phyloP scores from a whole-genome alignment of 108 stramenopile genomes.

The Mediolabrus comicus region DNA sequence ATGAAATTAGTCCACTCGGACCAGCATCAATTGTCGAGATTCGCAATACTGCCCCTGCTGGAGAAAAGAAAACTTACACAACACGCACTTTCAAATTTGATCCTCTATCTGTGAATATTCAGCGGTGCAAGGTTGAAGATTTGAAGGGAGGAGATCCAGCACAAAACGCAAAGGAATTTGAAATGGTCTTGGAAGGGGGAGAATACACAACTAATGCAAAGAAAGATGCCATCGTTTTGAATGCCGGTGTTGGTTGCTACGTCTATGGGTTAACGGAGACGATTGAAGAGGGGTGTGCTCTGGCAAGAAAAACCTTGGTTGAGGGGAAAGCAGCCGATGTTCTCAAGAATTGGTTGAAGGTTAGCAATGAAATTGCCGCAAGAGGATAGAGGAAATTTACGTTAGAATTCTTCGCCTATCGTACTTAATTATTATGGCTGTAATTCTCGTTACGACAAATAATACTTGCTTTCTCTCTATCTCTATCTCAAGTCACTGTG shows the following conservation, averaged over 20 bases:
- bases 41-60: slow-evolving; percentile 71
- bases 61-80: slow-evolving; percentile 75
- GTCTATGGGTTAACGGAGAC: slow-evolving; percentile 87
- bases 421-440: neutral
- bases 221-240: slow-evolving; percentile 94
- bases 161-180: slow-evolving; percentile 90
- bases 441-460: neutral
- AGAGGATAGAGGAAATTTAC: slow-evolving; percentile 12
- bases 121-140: slow-evolving; percentile 87
- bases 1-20: slow-evolving; percentile 97
- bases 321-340: slow-evolving; percentile 74
- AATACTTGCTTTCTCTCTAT: too few relatives aligned
- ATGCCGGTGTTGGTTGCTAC: slow-evolving; percentile 96
- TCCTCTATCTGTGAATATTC: slow-evolving; percentile 84
- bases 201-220: slow-evolving; percentile 83
- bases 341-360: slow-evolving; percentile 73
- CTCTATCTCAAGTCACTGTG: neutral
- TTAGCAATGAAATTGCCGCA: slow-evolving; percentile 70
- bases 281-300: slow-evolving; percentile 90
- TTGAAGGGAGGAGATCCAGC: slow-evolving; percentile 94
- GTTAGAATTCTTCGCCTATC: neutral
- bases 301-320: slow-evolving; percentile 75
- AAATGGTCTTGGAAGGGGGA: slow-evolving; percentile 86
- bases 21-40: slow-evolving; percentile 92
- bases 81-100: slow-evolving; percentile 81